Base-by-base conservation (phyloP, 192 early-diverging fungal genomes). In the Backusella luteola region DNA sequence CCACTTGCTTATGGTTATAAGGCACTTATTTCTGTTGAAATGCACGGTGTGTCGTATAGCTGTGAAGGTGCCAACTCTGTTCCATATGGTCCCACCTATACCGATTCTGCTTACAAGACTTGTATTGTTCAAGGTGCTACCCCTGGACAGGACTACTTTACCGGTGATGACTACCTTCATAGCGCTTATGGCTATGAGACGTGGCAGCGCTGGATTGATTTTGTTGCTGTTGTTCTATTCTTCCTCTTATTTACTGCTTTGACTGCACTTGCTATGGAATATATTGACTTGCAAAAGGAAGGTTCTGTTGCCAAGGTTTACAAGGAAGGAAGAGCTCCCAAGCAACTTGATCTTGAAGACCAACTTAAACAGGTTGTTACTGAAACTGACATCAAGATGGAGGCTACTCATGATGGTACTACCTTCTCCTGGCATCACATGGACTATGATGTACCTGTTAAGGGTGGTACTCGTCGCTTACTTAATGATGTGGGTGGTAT, bases 401-500 rank as follows among this genome's bases (percentile, higher is more conserved):
- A 87, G 17, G 75, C 76, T 39, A 79, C 83, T 66, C 77, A 82
- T 53, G 77, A 79, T 46, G 86, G 84, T 4, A 87, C 85, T 36
- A 83, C 87, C 23, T 85, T 90, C 35, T 86, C 86, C 11, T 93
- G 91, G 91, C 80, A 88, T 67, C 78, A 90, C 67, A 76, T 93
- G 39, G 79, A 90, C 68, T 96, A 94, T 77, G 82, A 85, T 19
- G 93, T 94, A 4, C 90, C 91, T 9, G 84, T 85, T 72, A 89
- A 88, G 73, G 85, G 79, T 39, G 88, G 88, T 21, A 74, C 88
- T 56, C 85, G 87, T 73, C 91, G 93, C 73, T 81, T 96, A 9
- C 80, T 96, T 38, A 82, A 89, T 78, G 77, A 84, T 59, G 88
- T 94, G 86, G 81, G 86, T 1, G 96, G 96, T 44, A 83, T 88